Evolutionary conservation across 306 rosid genomes (phyloP).

Genomic region (Lupinus albus): DNA sequence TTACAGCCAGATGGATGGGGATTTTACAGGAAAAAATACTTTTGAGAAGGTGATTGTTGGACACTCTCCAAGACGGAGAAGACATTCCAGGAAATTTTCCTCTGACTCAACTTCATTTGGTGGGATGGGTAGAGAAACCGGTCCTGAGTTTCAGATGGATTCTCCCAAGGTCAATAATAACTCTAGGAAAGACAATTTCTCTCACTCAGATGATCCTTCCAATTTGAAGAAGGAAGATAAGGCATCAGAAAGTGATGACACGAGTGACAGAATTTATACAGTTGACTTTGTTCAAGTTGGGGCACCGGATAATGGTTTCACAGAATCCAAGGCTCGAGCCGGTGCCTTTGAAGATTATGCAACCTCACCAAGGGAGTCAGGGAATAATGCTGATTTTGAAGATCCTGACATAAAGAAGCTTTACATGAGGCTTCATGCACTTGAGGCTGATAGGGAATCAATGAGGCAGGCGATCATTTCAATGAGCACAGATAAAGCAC

Average conservation of each 20-base stretch:
- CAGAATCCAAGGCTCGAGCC: slow-evolving; percentile 55
- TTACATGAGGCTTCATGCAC: slow-evolving; percentile 92
- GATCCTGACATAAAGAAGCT: slow-evolving; percentile 91
- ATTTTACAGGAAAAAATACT: slow-evolving; percentile 59
- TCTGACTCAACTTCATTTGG: slow-evolving; percentile 53
- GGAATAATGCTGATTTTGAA: slow-evolving; percentile 54
- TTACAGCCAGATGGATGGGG: slow-evolving; percentile 64
- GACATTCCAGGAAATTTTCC: slow-evolving; percentile 64
- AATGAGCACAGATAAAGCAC: slow-evolving; percentile 93
- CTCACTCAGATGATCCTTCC: slow-evolving; percentile 63
- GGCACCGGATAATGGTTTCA: slow-evolving; percentile 54
- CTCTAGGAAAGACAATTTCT: slow-evolving; percentile 60
- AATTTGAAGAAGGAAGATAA: slow-evolving; percentile 62
- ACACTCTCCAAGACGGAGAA: slow-evolving; percentile 64
- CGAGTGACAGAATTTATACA: slow-evolving; percentile 82
- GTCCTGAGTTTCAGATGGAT: slow-evolving; percentile 48
- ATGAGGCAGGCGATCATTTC: slow-evolving; percentile 92
- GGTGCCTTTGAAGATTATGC: slow-evolving; percentile 57
- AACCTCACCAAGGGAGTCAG: slow-evolving; percentile 58
- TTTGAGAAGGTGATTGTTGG: slow-evolving; percentile 85
- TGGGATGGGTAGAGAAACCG: slow-evolving; percentile 59
- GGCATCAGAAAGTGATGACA: slow-evolving; percentile 74
- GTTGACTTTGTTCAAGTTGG: slow-evolving; percentile 82
- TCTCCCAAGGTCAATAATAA: slow-evolving; percentile 59
- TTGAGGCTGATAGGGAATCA: slow-evolving; percentile 98